Percentiles rank a stretch among this genome's conserved stretches.
phyloP scores from a whole-genome alignment of 495 filamentous ascomycete genomes.

The Lasiosphaeriaceae sp. region DNA sequence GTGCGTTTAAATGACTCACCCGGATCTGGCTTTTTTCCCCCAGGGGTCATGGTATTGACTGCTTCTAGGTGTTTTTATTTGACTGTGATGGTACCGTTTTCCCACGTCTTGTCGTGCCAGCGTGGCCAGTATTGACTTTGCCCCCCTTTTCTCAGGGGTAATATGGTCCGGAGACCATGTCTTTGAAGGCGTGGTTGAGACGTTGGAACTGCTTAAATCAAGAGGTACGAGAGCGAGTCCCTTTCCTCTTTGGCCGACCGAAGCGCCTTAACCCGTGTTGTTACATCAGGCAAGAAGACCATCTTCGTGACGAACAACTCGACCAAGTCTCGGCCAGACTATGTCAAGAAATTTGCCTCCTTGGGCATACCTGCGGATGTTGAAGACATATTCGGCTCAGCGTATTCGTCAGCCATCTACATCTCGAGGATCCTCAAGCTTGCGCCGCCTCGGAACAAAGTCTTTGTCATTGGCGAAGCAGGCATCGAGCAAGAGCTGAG shows the following conservation, averaged over 20 bases:
- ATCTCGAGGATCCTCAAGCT: conserved; percentile 88
- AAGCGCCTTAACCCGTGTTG: conserved; percentile 1
- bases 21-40: conserved; percentile 1
- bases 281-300: conserved; percentile 69
- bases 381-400: conserved; percentile 93
- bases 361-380: conserved; percentile 74
- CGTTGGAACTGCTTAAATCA: conserved; percentile 71
- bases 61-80: conserved; percentile 76
- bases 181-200: conserved; percentile 79
- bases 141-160: conserved; percentile 59
- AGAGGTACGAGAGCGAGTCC: conserved; percentile 58
- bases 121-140: conserved; percentile 11
- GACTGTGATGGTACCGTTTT: conserved; percentile 86
- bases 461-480: conserved; percentile 86
- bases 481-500: conserved; percentile 88
- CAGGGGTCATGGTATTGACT: conserved; percentile 1
- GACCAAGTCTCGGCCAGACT: conserved; percentile 89
- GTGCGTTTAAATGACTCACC: conserved; percentile 49
- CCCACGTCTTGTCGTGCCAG: neutral
- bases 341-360: conserved; percentile 81
- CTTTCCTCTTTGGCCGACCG: neutral
- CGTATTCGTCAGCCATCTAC: conserved; percentile 93
- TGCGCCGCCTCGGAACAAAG: conserved; percentile 74
- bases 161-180: conserved; percentile 92
- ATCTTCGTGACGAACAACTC: conserved; percentile 99